Conservation (phyloP, 441 rosid genomes). For the Capsella rubella region DNA sequence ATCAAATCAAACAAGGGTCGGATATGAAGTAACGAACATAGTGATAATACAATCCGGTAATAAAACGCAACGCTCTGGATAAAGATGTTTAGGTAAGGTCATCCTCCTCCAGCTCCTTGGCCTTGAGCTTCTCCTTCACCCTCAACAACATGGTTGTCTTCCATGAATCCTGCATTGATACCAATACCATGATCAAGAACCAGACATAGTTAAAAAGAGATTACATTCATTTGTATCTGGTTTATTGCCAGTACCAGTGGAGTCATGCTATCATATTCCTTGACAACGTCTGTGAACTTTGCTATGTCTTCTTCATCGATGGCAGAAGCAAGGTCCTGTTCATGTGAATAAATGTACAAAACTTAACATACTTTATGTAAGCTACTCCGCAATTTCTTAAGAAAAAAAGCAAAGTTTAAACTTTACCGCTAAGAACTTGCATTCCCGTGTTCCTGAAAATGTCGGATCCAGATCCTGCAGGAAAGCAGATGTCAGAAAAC, state of each 20-base stretch:
- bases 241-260: slow-evolving; percentile 70
- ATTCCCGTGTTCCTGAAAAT: slow-evolving; percentile 91
- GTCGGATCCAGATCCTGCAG: slow-evolving; percentile 96
- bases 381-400: slow-evolving; percentile 1
- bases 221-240: neutral
- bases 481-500: slow-evolving; percentile 35
- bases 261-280: slow-evolving; percentile 98
- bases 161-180: slow-evolving; percentile 78
- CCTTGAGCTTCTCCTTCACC: slow-evolving; percentile 98
- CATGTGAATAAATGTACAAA: neutral
- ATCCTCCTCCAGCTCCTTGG: slow-evolving; percentile 92
- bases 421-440: slow-evolving; percentile 67
- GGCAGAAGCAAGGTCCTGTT: slow-evolving; percentile 83
- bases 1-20: slow-evolving; percentile 34
- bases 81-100: slow-evolving; percentile 74
- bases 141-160: slow-evolving; percentile 94
- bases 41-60: slow-evolving; percentile 41
- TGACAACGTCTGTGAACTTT: slow-evolving; percentile 83
- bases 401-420: neutral
- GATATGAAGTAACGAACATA: slow-evolving; percentile 25
- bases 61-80: slow-evolving; percentile 33
- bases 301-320: slow-evolving; percentile 92
- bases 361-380: slow-evolving; percentile 2
- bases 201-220: neutral
- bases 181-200: slow-evolving; percentile 24